Conservation (phyloP, 345 rosid species). For the Salix dunnii region DNA sequence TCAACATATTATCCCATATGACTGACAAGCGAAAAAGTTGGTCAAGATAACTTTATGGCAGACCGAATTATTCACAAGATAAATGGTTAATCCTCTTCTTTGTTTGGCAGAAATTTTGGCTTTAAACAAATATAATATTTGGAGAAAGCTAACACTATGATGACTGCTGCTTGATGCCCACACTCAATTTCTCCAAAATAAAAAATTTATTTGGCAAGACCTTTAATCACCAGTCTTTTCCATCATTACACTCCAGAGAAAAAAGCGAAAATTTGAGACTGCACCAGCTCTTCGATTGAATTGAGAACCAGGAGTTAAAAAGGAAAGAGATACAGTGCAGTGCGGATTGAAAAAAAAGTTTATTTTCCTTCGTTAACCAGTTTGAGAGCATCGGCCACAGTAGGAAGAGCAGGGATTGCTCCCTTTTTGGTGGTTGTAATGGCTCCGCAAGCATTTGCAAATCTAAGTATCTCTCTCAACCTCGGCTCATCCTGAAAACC, state of each 20-base stretch:
- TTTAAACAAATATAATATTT: no score
- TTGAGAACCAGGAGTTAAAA: no score
- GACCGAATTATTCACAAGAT: no score
- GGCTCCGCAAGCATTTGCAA: slow-evolving; percentile 94
- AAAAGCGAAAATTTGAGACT: neutral
- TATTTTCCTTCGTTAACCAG: slow-evolving; percentile 15
- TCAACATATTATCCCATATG: no score
- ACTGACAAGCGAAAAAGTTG: no score
- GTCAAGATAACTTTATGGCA: no score
- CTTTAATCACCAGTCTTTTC: neutral
- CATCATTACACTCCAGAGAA: slow-evolving; percentile 2
- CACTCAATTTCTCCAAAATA: no score
- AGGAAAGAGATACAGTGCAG: no score
- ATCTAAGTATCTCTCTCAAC: slow-evolving; percentile 66
- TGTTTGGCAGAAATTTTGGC: no score
- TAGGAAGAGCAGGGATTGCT: slow-evolving; percentile 94
- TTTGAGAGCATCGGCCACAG: slow-evolving; percentile 48
- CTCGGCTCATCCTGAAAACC: slow-evolving; percentile 60
- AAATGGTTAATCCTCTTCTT: no score
- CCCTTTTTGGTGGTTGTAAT: slow-evolving; percentile 96
- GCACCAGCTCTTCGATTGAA: slow-evolving; percentile 1
- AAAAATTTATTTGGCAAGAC: neutral
- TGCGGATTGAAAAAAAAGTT: neutral
- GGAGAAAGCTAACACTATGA: neutral
- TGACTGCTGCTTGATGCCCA: no score